Evolutionary conservation across 768 basidiomycete species (phyloP), one percentile per base, ranked within the genome.

Genomic region (Rhodotorula babjevae): DNA sequence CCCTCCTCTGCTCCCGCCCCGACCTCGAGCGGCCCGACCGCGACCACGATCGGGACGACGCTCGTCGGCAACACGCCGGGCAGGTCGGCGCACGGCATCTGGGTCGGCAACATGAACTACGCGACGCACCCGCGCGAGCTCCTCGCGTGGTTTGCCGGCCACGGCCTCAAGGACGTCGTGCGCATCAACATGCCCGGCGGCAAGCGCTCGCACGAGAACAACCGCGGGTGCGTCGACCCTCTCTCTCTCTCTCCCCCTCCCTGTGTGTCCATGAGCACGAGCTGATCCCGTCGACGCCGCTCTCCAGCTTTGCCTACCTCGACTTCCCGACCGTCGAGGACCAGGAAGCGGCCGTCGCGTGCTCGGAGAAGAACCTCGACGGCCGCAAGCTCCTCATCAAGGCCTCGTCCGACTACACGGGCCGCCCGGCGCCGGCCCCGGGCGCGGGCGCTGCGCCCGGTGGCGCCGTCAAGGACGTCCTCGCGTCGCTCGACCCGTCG

Each of bases 71-170:
- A 59, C 73, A 77, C 72, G 52, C 76, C 42, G 59, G 72, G 49
- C 61, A 73, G 69, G 29, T 68, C 81, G 23, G 71, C 76, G 61
- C 86, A 86, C 80, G 87, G 84, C 76, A 83, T 97, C 60, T 98
- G 95, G 95, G 90, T 97, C 44, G 95, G 95, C 55, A 98, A 98
- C 82, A 79, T 98, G 80, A 85, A 90, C 12, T 98, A 90, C 85
- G 90, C 89, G 82, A 97, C 95, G 63, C 90, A 89, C 0, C 83
- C 85, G 68, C 87, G 89, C 19, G 83, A 88, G n/a, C 82, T 98
- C 25, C 50, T 71, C n/a, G 61, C 53, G 42, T 72, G 73, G 71
- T 69, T 73, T 67, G 68, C 63, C 49, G 69, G 66, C 19, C 52
- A 59, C n/a, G 71, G 76, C 8, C 49, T 74, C 29, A 55, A 68